These are phyloP conservation scores for Oryza rufipogon DNA, from an alignment of 176 grass and related monocot species.

Conservation along the genomic window DNA sequence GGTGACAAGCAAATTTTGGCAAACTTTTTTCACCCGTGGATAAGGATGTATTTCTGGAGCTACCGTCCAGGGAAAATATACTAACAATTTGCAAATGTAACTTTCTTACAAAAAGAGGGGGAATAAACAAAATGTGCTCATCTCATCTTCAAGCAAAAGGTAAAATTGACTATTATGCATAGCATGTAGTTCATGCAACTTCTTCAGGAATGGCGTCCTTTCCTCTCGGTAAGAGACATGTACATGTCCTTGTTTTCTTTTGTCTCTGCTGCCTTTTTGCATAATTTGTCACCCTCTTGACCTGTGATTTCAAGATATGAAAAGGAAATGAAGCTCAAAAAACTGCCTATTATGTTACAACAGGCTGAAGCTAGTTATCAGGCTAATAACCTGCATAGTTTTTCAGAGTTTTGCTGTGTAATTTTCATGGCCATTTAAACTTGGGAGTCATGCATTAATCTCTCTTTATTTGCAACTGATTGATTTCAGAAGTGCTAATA, in stretches of 20 bases:
- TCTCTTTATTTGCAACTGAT: neutral
- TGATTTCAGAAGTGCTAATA: neutral
- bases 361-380: neutral
- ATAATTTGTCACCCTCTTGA: neutral
- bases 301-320: neutral
- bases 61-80: neutral
- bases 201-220: neutral
- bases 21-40: neutral
- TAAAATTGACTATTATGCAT: neutral
- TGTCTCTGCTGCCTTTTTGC: neutral
- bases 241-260: neutral
- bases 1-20: constrained; percentile 19
- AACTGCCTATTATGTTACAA: neutral
- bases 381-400: no score
- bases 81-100: constrained; percentile 2
- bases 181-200: neutral
- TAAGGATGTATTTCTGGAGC: constrained; percentile 15
- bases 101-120: neutral
- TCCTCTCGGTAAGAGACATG: neutral
- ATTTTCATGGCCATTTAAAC: no score
- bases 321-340: neutral
- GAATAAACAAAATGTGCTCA: neutral
- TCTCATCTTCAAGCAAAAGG: neutral
- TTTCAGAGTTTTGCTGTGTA: no score
- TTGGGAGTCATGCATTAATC: neutral